phyloP scores from a whole-genome alignment of 257 asterid genomes.

The Nicotiana otophora region DNA sequence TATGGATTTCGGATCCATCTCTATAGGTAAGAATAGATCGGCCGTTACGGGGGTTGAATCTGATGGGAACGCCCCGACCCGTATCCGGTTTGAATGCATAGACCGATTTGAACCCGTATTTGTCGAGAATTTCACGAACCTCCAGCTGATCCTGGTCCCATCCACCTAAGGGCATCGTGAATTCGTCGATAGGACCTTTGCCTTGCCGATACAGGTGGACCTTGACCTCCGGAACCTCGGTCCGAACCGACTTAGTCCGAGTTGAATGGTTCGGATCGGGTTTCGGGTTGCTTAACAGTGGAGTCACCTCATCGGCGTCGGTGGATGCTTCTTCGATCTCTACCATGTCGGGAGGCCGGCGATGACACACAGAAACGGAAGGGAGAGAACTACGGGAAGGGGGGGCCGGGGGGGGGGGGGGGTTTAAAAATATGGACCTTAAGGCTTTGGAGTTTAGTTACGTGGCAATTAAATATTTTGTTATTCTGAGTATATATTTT shows the following conservation, averaged over 20 bases:
- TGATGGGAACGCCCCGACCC: constrained; percentile 72
- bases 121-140: constrained; percentile 64
- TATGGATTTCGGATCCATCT: constrained; percentile 52
- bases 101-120: constrained; percentile 55
- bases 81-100: constrained; percentile 57
- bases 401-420: too few relatives aligned
- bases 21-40: constrained; percentile 61
- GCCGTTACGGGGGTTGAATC: constrained; percentile 68
- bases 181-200: constrained; percentile 70
- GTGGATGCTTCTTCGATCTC: constrained; percentile 26
- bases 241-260: constrained; percentile 38
- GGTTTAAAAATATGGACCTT: background rate
- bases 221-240: constrained; percentile 70
- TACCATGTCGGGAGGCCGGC: constrained; percentile 9
- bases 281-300: constrained; percentile 29
- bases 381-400: background rate
- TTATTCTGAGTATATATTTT: background rate
- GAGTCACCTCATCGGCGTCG: constrained; percentile 35
- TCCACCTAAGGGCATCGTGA: constrained; percentile 47
- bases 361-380: background rate
- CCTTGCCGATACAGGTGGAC: constrained; percentile 64
- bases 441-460: background rate
- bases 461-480: background rate
- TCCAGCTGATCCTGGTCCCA: constrained; percentile 90
- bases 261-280: constrained; percentile 17